Percentiles rank a stretch among this genome's conserved stretches.
phyloP scores from a whole-genome alignment of 352 stramenopile species.

The Phytopythium vexans region DNA sequence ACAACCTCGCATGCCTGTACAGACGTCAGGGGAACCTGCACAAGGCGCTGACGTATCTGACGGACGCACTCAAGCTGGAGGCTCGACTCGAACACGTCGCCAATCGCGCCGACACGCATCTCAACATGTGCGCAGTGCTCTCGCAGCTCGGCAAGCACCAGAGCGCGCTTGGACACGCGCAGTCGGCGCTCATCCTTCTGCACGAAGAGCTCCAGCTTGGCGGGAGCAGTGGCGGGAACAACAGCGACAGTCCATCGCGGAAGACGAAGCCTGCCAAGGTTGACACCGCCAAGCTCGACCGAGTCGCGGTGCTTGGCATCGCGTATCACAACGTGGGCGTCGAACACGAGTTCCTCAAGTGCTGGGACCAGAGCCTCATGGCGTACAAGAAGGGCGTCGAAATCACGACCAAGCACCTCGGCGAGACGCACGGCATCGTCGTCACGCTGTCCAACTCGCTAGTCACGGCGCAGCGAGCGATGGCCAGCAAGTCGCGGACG shows the following conservation, averaged over 20 bases:
- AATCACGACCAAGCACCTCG: conserved; percentile 79
- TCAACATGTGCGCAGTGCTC: conserved; percentile 94
- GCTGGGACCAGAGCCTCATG: conserved; percentile 85
- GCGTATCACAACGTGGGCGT: conserved; percentile 96
- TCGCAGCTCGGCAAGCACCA: conserved; percentile 91
- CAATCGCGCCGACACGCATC: conserved; percentile 92
- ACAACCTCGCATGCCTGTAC: conserved; percentile 95
- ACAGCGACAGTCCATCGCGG: conserved; percentile 7
- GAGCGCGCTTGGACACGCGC: conserved; percentile 88
- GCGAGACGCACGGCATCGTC: conserved; percentile 88
- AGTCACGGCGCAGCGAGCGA: conserved; percentile 68
- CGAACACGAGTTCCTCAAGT: conserved; percentile 95
- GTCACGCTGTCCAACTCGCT: conserved; percentile 90
- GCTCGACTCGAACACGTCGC: conserved; percentile 74
- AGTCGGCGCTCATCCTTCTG: conserved; percentile 90
- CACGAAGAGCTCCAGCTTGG: conserved; percentile 89
- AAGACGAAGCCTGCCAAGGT: not conserved
- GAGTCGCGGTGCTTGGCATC: conserved; percentile 91
- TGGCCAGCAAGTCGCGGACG: conserved; percentile 45
- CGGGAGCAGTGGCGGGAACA: conserved; percentile 10
- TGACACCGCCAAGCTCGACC: conserved; percentile 69
- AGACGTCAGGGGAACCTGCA: conserved; percentile 88
- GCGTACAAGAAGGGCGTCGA: conserved; percentile 93
- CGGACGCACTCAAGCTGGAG: conserved; percentile 92
- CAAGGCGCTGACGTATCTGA: conserved; percentile 90